Base-by-base conservation (phyloP, 257 asterid genomes). In the Salvia miltiorrhiza region DNA sequence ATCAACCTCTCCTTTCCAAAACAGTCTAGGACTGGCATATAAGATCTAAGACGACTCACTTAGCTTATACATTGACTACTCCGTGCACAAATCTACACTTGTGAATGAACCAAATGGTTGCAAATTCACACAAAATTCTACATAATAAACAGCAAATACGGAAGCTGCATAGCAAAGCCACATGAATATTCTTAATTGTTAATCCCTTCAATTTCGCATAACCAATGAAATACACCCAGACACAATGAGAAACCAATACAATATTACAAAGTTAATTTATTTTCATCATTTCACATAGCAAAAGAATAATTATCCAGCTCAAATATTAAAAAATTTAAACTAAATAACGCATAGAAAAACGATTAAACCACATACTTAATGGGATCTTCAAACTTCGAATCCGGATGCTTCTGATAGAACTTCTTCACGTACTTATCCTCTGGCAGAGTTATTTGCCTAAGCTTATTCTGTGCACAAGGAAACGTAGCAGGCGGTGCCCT, bases 401-500 rank as follows among this genome's bases (percentile, higher is more conserved):
- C 85, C 9, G 92, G 94, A 67, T 90, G 85, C 85, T 80, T 93
- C 55, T 79, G 72, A 62, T 77, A 84, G 76, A 93, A 93, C 81
- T 79, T 88, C 55, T 72, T 84, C 26, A 93, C 78, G 69, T 87
- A 93, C 61, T 76, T 71, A 82, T 93, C 99, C 82, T 90, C 99
- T 2, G 99, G 96, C 2, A 93, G 69, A 24, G 72, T 69, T n/a
- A 93, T 86, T 12, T 73, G 85, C 80, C 78, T 83, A 7, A 93
- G 79, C 82, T 86, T 90, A 19, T 75, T 79, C 85, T 93, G 87
- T 0, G 91, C 83, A 7, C 90, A 87, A 28, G 90, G 96, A 79
- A 93, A 93, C 2, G 90, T 80, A 19, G 89, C 88, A 7, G 99
- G 99, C 5, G 99, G 97, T 0, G 85, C 90, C 88, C 99, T 93